A percentile compares a stretch with the other conserved stretches of the same genome.
phyloP scores from a whole-genome alignment of 225 moss, liverwort and hornwort genomes.

The Ulota crispa region DNA sequence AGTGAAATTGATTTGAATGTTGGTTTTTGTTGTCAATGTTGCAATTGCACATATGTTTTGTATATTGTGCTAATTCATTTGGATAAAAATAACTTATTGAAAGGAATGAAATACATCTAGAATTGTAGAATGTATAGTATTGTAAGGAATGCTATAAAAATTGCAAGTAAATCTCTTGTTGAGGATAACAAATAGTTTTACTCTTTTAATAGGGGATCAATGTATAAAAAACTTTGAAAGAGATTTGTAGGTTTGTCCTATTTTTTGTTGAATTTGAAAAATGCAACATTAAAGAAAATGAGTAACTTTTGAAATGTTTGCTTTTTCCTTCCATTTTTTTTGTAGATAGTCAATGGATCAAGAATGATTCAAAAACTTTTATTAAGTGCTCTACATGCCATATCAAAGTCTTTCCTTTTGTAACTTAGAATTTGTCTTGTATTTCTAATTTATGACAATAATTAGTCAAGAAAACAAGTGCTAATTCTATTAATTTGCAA shows the following conservation, averaged over 20 bases:
- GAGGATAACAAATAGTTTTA: too few relatives aligned
- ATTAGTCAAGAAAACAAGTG: not conserved
- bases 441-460: not conserved
- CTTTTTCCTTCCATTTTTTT: not conserved
- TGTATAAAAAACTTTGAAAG: too few relatives aligned
- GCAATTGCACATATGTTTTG: not conserved
- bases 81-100: not conserved
- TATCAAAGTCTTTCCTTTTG: not conserved
- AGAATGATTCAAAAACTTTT: not conserved
- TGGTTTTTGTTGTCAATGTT: not conserved
- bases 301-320: too few relatives aligned
- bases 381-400: too few relatives aligned
- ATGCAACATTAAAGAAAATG: too few relatives aligned
- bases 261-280: too few relatives aligned
- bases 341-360: not conserved
- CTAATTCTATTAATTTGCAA: not conserved
- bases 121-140: rapidly evolving
- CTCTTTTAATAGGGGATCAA: too few relatives aligned
- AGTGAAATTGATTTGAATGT: not conserved
- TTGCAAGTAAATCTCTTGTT: not conserved
- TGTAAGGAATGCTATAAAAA: rapidly evolving
- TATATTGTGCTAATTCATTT: not conserved
- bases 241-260: too few relatives aligned
- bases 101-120: rapidly evolving
- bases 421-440: not conserved